Conservation (phyloP, 2,329 filamentous ascomycete genomes). For the Fusarium sp. region DNA sequence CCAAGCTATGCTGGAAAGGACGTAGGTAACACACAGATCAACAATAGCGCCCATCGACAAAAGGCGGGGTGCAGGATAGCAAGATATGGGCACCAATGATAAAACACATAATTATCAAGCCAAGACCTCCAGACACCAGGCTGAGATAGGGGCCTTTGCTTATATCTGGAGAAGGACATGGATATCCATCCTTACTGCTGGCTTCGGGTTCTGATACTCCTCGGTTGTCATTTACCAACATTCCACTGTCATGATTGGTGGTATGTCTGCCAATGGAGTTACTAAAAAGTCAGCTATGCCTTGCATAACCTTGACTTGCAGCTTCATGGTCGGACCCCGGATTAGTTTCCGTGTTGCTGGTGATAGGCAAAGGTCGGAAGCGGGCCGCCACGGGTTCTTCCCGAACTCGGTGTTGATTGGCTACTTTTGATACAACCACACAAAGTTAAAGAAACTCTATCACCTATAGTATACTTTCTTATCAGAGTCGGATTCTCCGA, state of each 20-base stretch:
- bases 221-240: too few relatives aligned
- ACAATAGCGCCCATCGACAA: background rate
- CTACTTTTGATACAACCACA: too few relatives aligned
- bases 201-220: too few relatives aligned
- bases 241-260: too few relatives aligned
- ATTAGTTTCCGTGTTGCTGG: background rate
- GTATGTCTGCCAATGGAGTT: too few relatives aligned
- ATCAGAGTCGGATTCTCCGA: background rate
- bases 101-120: background rate
- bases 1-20: constrained; percentile 4
- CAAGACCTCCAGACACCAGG: background rate
- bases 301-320: too few relatives aligned
- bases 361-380: background rate
- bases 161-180: background rate
- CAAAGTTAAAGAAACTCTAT: too few relatives aligned
- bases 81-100: constrained; percentile 15
- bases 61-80: background rate
- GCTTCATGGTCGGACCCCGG: background rate
- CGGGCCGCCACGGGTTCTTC: constrained; percentile 15
- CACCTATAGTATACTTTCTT: too few relatives aligned
- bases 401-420: background rate
- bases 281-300: too few relatives aligned
- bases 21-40: background rate
- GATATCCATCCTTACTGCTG: background rate
- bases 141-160: background rate